These are phyloP conservation scores for Aureobasidium vineae DNA, from an alignment of 2,329 filamentous ascomycete genomes.

Conservation along the genomic window DNA sequence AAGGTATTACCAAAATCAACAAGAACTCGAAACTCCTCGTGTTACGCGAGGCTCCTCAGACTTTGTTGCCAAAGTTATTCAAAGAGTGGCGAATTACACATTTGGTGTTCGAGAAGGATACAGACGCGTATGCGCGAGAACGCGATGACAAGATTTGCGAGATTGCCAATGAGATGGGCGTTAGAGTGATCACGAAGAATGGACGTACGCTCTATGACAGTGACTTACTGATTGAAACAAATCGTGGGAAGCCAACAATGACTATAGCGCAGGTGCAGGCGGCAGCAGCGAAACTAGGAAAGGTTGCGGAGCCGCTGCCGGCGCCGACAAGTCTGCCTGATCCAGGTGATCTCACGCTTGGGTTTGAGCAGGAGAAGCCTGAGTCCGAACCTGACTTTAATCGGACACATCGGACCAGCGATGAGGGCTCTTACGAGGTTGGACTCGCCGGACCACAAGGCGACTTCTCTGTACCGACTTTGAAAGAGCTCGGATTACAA, in stretches of 20 bases:
- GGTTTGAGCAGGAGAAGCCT: constrained; percentile 57
- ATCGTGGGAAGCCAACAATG: constrained; percentile 71
- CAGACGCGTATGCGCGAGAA: constrained; percentile 67
- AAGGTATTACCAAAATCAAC: constrained; percentile 67
- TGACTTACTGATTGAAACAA: constrained; percentile 64
- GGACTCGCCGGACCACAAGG: constrained; percentile 64
- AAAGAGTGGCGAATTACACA: constrained; percentile 71
- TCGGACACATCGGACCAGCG: constrained; percentile 53
- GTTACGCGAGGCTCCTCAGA: constrained; percentile 69
- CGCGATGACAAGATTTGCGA: constrained; percentile 60
- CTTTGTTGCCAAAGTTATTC: constrained; percentile 69
- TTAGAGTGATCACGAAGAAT: constrained; percentile 62
- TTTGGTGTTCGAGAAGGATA: constrained; percentile 76
- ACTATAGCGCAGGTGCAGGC: constrained; percentile 64
- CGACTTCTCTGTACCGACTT: constrained; percentile 68
- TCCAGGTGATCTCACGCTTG: constrained; percentile 61
- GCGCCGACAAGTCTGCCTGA: constrained; percentile 61
- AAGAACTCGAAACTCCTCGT: constrained; percentile 68
- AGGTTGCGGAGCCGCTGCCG: constrained; percentile 60
- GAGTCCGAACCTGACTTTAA: constrained; percentile 60
- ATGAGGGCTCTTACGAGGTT: constrained; percentile 59
- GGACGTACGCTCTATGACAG: constrained; percentile 73
- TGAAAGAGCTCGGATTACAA: constrained; percentile 66
- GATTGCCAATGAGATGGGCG: constrained; percentile 63
- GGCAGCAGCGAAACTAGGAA: constrained; percentile 62